Base-by-base conservation (phyloP, 345 rosid genomes). In the Populus euphratica region DNA sequence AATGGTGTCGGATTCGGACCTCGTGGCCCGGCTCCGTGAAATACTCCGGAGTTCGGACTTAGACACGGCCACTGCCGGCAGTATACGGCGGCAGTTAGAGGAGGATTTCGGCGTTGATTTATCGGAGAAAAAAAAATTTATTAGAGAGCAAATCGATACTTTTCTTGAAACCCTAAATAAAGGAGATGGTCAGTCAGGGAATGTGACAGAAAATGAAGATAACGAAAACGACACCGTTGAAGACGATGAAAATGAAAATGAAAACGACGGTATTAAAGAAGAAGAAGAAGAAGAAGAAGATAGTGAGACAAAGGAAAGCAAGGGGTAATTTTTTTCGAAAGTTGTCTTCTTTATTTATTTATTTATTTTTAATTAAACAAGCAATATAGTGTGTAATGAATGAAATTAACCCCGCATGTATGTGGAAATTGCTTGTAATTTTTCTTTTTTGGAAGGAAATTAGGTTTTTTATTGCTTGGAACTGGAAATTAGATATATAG, bases 1-100 rank as follows among this genome's bases (percentile, higher is more conserved):
- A 75, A 90, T 91, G 96, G 91, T 86, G 18, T 86, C 92, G 69
- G 97, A 94, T 73, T 76, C 85, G 69, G 98, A 92, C 78, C 88
- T 92, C 39, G 89, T 81, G 82, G 77, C 79, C 78, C 93, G 93
- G 44, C 97, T 94, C 80, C 89, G 87, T 73, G 91, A 94, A 67
- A 85, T 92, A 65, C 92, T 94, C 68, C 74, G 78, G 66, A 79
- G 73, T 59, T 89, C 96, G 73, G 94, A 94, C 97, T 92, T 92
- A 0, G 83, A 92, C 38, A 92, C 86, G 69, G 83, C 97, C 73
- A 94, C 96, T 69, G 85, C 93, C 72, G 90, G 90, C 31, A 87
- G 88, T 73, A 86, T 92, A 13, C 90, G 98, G 62, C 86, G 91
- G 77, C 91, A 86, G 75, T 84, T 94, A 29, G 96, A 92, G 87